Percentiles rank a stretch among this genome's conserved stretches.
Conservation (phyloP, 225 moss, liverwort and hornwort genomes). For the Polytrichum formosum region DNA sequence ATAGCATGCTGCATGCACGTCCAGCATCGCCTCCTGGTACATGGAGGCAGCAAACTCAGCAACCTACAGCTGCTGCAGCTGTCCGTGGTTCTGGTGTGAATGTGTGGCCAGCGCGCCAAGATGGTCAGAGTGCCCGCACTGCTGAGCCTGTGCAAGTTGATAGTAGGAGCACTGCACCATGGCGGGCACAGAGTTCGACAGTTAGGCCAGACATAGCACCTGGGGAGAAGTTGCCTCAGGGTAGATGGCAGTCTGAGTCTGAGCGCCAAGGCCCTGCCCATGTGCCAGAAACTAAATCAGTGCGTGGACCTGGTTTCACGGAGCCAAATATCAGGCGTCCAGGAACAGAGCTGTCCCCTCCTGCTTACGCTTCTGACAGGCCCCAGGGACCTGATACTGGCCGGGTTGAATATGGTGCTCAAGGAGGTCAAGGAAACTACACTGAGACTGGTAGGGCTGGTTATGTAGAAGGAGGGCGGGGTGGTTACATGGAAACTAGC, state of each 20-base stretch:
- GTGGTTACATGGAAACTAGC: slow-evolving; percentile 37
- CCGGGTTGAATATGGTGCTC: slow-evolving; percentile 32
- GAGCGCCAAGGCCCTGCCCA: slow-evolving; percentile 36
- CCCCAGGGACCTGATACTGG: slow-evolving; percentile 28
- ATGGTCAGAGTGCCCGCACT: slow-evolving; percentile 36
- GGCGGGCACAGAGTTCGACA: slow-evolving; percentile 57
- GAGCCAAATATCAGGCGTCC: slow-evolving; percentile 42
- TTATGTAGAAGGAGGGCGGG: slow-evolving; percentile 33
- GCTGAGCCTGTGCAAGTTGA: slow-evolving; percentile 43
- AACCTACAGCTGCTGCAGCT: slow-evolving; percentile 30
- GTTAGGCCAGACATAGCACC: slow-evolving; percentile 43
- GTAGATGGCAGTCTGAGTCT: slow-evolving; percentile 78
- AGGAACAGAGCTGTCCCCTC: slow-evolving; percentile 29
- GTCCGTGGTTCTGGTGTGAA: slow-evolving; percentile 51
- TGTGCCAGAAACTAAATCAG: slow-evolving; percentile 31
- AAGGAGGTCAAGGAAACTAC: slow-evolving; percentile 29
- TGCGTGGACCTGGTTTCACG: slow-evolving; percentile 39
- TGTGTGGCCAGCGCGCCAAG: slow-evolving; percentile 90
- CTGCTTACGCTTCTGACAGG: slow-evolving; percentile 29
- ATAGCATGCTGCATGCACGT: slow-evolving; percentile 51
- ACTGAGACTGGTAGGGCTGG: slow-evolving; percentile 44
- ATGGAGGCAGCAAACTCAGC: slow-evolving; percentile 78
- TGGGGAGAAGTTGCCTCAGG: slow-evolving; percentile 64
- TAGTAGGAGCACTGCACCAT: slow-evolving; percentile 43
- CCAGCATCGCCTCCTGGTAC: slow-evolving; percentile 79